Base-by-base conservation (phyloP, 257 asterid genomes). In the Craterostigma plantagineum region DNA sequence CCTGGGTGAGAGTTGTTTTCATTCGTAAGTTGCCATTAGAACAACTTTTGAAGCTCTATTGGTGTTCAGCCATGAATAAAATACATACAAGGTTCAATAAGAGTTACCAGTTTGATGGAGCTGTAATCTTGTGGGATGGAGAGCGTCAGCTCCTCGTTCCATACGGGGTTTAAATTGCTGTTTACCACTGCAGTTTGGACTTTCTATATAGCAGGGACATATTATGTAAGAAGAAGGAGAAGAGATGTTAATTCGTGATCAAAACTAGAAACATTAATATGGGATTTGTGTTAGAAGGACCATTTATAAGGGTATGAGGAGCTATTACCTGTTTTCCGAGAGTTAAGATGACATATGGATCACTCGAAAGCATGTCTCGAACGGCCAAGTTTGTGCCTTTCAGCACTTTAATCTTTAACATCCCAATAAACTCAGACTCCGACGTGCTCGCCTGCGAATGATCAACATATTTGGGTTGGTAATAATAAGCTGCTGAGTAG, bases 331-430 rank as follows among this genome's bases (percentile, higher is more conserved):
- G 94, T 43, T 58, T 60, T 16, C 99, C 99, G 44, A 90, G 83
- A 50, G 59, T 60, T 68, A 90, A 55, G 56, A 79, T 66, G 51
- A 90, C 70, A 55, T 90, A 90, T 14, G 99, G 99, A 73, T 90
- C 99, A 48, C 99, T 90, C n/a, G 99, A 70, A 57, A 72, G 69
- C 99, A 83, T 90, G 68, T 90, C 99, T 37, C 95, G 92, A 50
- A 90, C 61, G 38, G 93, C 99, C 72, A 90, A 68, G 57, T 90
- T 83, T 23, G 84, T 68, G 64, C 99, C 99, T 69, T 70, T 77
- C 10, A 72, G 60, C 50, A 90, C 72, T 68, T 55, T 79, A 48
- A 83, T 33, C 80, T 77, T 90, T 75, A 90, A 42, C 47, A 58
- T 55, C 50, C 99, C 99, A 56, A 90, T 61, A 58, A 43, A 61